Percentiles rank a stretch among this genome's conserved stretches.
Conservation (phyloP, 2,329 filamentous ascomycete species). For the Exophiala dermatitidis region DNA sequence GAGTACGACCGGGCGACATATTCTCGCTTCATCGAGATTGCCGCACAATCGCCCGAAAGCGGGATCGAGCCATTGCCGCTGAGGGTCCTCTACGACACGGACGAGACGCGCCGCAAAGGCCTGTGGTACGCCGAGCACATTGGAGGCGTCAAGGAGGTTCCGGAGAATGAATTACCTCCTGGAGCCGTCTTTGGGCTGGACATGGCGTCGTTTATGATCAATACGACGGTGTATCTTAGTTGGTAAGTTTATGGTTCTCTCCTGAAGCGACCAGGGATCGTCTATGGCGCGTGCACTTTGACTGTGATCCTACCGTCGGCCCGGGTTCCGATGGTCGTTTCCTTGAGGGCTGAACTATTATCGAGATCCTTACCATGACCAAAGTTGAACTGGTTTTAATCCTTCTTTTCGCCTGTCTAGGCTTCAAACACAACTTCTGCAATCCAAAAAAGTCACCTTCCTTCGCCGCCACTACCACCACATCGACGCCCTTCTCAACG, state of each 20-base stretch:
- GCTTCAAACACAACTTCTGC: conserved; percentile 63
- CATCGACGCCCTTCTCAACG: conserved; percentile 30
- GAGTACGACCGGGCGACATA: conserved; percentile 37
- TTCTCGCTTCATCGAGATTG: conserved; percentile 45
- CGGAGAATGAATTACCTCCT: conserved; percentile 7
- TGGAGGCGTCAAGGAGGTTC: conserved; percentile 47
- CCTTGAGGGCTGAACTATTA: too few relatives aligned
- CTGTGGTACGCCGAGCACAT: conserved; percentile 60
- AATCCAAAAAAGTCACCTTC: conserved; percentile 1
- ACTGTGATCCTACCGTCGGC: too few relatives aligned
- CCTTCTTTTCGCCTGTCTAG: conserved; percentile 56
- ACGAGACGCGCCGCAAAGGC: neutral
- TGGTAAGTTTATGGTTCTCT: conserved; percentile 77
- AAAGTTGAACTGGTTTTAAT: neutral
- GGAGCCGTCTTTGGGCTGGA: conserved; percentile 48
- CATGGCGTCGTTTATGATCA: conserved; percentile 72
- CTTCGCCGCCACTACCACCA: conserved; percentile 5
- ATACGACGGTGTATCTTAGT: conserved; percentile 76
- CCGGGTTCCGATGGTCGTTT: too few relatives aligned
- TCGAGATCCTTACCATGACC: too few relatives aligned
- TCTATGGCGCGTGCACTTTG: too few relatives aligned
- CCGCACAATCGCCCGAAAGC: conserved; percentile 33
- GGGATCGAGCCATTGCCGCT: conserved; percentile 51
- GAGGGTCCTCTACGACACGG: conserved; percentile 31
- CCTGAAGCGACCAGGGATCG: too few relatives aligned